phyloP scores from a whole-genome alignment of 192 early-diverging fungal genomes.

The Coemansia sp. region DNA sequence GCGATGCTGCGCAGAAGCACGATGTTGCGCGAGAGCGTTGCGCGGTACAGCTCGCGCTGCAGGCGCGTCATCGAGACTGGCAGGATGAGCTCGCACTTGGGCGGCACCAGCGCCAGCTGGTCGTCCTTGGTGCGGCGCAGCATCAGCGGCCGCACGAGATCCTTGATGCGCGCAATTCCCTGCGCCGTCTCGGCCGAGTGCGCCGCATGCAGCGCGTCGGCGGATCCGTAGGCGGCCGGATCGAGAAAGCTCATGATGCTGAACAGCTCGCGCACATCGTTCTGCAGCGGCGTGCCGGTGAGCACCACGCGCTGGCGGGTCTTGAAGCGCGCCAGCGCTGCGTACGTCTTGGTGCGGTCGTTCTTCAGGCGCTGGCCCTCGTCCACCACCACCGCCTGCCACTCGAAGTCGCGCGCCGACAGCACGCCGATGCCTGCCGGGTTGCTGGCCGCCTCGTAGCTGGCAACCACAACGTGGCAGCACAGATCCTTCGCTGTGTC shows the following conservation, averaged over 20 bases:
- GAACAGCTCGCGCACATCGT: slow-evolving; percentile 85
- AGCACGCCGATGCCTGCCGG: slow-evolving; percentile 58
- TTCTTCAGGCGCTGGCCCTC: slow-evolving; percentile 98
- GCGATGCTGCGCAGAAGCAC: slow-evolving; percentile 58
- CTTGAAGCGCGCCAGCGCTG: slow-evolving; percentile 73
- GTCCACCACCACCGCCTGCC: slow-evolving; percentile 88
- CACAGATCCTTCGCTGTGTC: slow-evolving; percentile 52
- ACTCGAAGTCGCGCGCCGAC: slow-evolving; percentile 64
- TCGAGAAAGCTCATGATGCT: slow-evolving; percentile 86
- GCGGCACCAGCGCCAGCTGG: slow-evolving; percentile 86
- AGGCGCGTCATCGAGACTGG: slow-evolving; percentile 84
- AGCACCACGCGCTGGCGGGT: slow-evolving; percentile 86
- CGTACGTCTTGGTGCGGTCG: slow-evolving; percentile 79
- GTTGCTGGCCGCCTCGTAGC: slow-evolving; percentile 87
- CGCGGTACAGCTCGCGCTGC: slow-evolving; percentile 86
- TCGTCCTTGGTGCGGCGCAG: slow-evolving; percentile 91
- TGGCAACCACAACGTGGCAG: slow-evolving; percentile 92
- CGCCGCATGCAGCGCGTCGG: slow-evolving; percentile 63
- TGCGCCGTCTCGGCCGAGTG: slow-evolving; percentile 39
- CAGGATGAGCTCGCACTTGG: slow-evolving; percentile 91
- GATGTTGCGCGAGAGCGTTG: slow-evolving; percentile 86
- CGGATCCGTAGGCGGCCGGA: slow-evolving; percentile 68
- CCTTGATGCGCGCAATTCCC: slow-evolving; percentile 76
- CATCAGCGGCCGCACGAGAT: slow-evolving; percentile 74
- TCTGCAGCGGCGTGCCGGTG: slow-evolving; percentile 97